Conservation (phyloP, 768 basidiomycete genomes). For the Termitomyces sp. region DNA sequence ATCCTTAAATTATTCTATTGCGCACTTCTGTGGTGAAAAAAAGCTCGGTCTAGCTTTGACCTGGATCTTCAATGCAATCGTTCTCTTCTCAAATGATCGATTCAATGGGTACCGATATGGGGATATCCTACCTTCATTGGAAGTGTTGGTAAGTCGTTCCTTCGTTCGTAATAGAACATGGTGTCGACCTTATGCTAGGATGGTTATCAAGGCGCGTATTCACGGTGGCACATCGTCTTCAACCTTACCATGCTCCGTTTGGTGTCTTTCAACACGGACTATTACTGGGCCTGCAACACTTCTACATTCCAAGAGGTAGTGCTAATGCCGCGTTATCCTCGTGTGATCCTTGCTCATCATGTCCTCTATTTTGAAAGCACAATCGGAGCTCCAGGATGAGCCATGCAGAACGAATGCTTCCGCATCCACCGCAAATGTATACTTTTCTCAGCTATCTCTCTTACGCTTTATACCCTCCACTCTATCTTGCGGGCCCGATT, state of each 20-base stretch:
- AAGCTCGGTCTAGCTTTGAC: constrained; percentile 48
- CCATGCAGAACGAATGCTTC: constrained; percentile 56
- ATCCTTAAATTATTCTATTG: constrained; percentile 61
- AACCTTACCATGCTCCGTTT: constrained; percentile 96
- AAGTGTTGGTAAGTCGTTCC: constrained; percentile 50
- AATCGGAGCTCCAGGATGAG: constrained; percentile 22
- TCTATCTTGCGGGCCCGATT: constrained; percentile 96
- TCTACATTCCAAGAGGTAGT: constrained; percentile 36
- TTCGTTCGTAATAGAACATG: neutral
- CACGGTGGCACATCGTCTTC: constrained; percentile 91
- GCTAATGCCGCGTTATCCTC: constrained; percentile 25
- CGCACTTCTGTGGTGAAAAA: constrained; percentile 38
- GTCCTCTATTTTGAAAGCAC: constrained; percentile 2
- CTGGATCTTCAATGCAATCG: constrained; percentile 71
- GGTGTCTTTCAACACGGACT: constrained; percentile 91
- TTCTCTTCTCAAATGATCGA: constrained; percentile 76
- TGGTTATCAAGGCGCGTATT: constrained; percentile 65
- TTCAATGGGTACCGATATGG: constrained; percentile 71
- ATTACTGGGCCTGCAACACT: constrained; percentile 70
- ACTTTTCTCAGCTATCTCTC: constrained; percentile 69
- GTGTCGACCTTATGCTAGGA: constrained; percentile 40
- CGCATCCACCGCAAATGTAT: constrained; percentile 59
- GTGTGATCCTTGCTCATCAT: neutral
- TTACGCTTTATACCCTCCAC: constrained; percentile 87
- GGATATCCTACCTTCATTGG: constrained; percentile 47